Conservation (phyloP, 768 basidiomycete genomes). For the Auriscalpium vulgare region DNA sequence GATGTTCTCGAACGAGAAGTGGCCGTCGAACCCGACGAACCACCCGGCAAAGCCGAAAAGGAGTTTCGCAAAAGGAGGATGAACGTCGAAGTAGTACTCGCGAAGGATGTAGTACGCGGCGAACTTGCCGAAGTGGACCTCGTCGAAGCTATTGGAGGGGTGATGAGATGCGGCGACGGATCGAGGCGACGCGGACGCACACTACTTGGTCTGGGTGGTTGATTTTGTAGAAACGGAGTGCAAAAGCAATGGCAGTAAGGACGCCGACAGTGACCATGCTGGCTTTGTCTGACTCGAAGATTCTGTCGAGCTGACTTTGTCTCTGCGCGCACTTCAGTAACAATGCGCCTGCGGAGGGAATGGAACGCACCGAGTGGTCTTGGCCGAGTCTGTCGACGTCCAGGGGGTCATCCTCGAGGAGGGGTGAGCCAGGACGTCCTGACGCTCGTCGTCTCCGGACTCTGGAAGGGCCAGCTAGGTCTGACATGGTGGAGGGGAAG, state of each 20-base stretch:
- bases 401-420: neutral
- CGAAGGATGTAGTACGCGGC: constrained; percentile 88
- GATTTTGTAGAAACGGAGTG: constrained; percentile 88
- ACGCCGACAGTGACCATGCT: constrained; percentile 54
- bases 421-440: neutral
- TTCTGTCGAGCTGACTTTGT: constrained; percentile 49
- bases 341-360: neutral
- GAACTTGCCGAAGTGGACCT: constrained; percentile 98
- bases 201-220: constrained; percentile 92
- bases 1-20: constrained; percentile 91
- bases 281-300: constrained; percentile 54
- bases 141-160: constrained; percentile 66
- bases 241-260: constrained; percentile 72
- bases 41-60: constrained; percentile 91
- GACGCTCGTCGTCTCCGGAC: neutral
- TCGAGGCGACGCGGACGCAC: constrained; percentile 37
- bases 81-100: constrained; percentile 99
- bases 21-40: constrained; percentile 94
- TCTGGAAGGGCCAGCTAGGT: neutral
- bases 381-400: neutral
- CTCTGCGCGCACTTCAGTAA: constrained; percentile 26
- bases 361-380: neutral
- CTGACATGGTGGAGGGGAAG: neutral
- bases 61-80: constrained; percentile 95
- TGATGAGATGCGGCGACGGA: neutral